Conservation (phyloP, 495 filamentous ascomycete species). For the Xylaria palmicola region DNA sequence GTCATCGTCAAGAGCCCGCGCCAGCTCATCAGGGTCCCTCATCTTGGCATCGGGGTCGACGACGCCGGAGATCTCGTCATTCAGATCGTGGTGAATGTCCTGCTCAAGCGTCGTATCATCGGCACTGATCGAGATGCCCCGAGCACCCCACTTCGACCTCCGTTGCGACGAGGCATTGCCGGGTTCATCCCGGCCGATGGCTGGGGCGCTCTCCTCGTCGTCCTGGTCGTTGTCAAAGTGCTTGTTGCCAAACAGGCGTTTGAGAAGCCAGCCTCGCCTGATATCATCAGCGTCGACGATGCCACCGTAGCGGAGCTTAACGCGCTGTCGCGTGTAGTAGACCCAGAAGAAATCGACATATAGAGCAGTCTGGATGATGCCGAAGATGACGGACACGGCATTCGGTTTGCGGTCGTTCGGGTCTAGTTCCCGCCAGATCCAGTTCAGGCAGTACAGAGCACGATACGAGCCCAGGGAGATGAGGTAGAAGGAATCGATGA, state of each 20-base stretch:
- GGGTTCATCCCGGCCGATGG: conserved; percentile 34
- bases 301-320: conserved; percentile 88
- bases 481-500: conserved; percentile 94
- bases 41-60: conserved; percentile 56
- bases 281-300: conserved; percentile 93
- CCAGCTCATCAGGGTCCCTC: conserved; percentile 58
- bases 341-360: conserved; percentile 98
- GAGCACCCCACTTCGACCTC: conserved; percentile 65
- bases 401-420: conserved; percentile 59
- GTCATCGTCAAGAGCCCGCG: conserved; percentile 49
- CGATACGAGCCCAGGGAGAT: conserved; percentile 86
- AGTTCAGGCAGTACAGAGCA: conserved; percentile 87
- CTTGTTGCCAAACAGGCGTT: conserved; percentile 51
- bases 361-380: conserved; percentile 83
- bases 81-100: conserved; percentile 32
- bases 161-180: conserved; percentile 24
- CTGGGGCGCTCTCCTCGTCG: conserved; percentile 51
- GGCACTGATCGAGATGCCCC: conserved; percentile 77
- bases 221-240: conserved; percentile 34
- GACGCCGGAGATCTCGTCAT: conserved; percentile 36
- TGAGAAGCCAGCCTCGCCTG: conserved; percentile 73
- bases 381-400: conserved; percentile 75
- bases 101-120: conserved; percentile 68
- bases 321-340: conserved; percentile 87
- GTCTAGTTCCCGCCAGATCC: conserved; percentile 69